phyloP scores from a whole-genome alignment of 176 grass and related monocot genomes.

The Neostapfia colusana region DNA sequence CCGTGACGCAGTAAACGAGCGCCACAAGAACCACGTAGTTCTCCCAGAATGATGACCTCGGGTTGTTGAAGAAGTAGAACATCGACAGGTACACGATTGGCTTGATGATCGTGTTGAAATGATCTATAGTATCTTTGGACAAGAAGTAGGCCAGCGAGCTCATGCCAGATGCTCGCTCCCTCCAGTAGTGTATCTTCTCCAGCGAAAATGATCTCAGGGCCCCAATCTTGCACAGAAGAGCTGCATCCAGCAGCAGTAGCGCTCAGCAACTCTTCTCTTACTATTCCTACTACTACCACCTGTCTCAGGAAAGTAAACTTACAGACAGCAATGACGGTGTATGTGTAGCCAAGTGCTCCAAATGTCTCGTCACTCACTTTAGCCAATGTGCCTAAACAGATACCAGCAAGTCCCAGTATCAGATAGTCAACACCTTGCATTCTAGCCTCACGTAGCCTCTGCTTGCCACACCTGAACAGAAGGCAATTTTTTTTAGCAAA shows the following conservation, averaged over 20 bases:
- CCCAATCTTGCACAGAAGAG: constrained; percentile 82
- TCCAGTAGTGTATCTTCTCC: constrained; percentile 85
- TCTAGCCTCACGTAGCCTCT: constrained; percentile 80
- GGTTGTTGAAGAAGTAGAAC: constrained; percentile 98
- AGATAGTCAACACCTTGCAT: constrained; percentile 85
- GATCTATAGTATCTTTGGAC: constrained; percentile 77
- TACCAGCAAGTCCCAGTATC: constrained; percentile 72
- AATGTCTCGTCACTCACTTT: constrained; percentile 91
- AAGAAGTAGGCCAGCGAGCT: constrained; percentile 83
- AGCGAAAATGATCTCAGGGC: constrained; percentile 77
- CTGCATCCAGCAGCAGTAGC: constrained; percentile 39
- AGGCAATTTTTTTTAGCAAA: neutral
- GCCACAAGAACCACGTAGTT: constrained; percentile 76
- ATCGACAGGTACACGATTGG: constrained; percentile 88
- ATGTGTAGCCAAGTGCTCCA: constrained; percentile 80
- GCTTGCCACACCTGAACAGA: constrained; percentile 65
- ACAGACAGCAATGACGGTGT: constrained; percentile 90
- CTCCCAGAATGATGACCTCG: constrained; percentile 73
- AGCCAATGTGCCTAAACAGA: constrained; percentile 79
- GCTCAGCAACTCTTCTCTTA: neutral
- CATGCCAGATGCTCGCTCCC: constrained; percentile 82
- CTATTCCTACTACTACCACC: neutral
- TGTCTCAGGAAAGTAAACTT: constrained; percentile 41
- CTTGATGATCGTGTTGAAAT: constrained; percentile 88
- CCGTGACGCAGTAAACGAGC: constrained; percentile 82